Percentiles rank a stretch among this genome's conserved stretches.
Evolutionary conservation across 768 basidiomycete species (phyloP).

Genomic region (Daedaleopsis sinensis): DNA sequence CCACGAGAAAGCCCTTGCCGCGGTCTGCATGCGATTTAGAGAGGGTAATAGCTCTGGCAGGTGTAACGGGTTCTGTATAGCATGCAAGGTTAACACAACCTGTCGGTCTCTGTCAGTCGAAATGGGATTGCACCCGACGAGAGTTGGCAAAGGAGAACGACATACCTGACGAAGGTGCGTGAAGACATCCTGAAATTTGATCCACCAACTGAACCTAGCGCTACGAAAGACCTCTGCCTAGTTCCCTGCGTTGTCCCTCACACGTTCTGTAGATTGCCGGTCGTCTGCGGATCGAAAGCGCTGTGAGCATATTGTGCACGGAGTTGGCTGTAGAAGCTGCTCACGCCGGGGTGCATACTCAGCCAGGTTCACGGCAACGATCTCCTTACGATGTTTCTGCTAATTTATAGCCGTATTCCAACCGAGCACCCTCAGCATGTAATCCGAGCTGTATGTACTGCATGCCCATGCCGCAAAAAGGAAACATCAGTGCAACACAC

Average conservation of each 20-base stretch:
- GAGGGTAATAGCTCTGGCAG: slow-evolving; percentile 29
- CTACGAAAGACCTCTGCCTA: slow-evolving; percentile 14
- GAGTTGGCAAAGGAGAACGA: neutral
- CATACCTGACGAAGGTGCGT: slow-evolving; percentile 61
- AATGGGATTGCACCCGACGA: slow-evolving; percentile 54
- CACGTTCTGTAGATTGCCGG: slow-evolving; percentile 20
- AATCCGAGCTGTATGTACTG: slow-evolving; percentile 62
- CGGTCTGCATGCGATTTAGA: slow-evolving; percentile 29
- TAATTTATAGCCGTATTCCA: slow-evolving; percentile 57
- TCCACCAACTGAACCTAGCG: slow-evolving; percentile 34
- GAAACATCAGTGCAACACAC: neutral
- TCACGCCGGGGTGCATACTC: slow-evolving; percentile 55
- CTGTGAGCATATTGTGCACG: neutral
- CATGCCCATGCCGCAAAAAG: no score
- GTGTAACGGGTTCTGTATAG: slow-evolving; percentile 18
- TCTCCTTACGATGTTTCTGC: slow-evolving; percentile 64
- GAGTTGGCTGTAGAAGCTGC: slow-evolving; percentile 14
- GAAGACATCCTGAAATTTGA: slow-evolving; percentile 53
- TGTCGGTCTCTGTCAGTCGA: slow-evolving; percentile 32
- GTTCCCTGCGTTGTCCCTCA: slow-evolving; percentile 41
- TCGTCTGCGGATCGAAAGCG: slow-evolving; percentile 36
- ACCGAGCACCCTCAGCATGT: slow-evolving; percentile 65
- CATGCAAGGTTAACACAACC: slow-evolving; percentile 43
- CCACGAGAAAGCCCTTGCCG: slow-evolving; percentile 25
- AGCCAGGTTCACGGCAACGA: slow-evolving; percentile 66